Evolutionary conservation across 495 filamentous ascomycete species (phyloP).

Genomic region (Bryoglossum gracile): DNA sequence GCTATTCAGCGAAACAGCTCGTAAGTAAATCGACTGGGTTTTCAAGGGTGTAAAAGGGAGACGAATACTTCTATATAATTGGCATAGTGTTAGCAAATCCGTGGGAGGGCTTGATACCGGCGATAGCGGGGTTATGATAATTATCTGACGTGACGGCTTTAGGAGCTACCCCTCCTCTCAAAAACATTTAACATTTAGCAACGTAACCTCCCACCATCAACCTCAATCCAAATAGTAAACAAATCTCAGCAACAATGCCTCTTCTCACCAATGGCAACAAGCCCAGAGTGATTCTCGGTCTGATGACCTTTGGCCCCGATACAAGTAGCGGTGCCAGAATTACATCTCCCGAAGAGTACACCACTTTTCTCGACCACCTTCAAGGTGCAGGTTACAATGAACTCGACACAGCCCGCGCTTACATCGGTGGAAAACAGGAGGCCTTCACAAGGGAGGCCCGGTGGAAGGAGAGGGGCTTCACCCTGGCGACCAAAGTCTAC

Average conservation of each 20-base stretch:
- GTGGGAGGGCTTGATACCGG: too few relatives aligned
- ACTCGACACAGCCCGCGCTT: slow-evolving; percentile 71
- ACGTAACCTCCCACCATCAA: neutral
- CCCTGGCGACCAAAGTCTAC: slow-evolving; percentile 71
- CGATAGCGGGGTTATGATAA: neutral
- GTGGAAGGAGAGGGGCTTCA: slow-evolving; percentile 79
- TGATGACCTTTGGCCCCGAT: slow-evolving; percentile 55
- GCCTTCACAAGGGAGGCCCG: slow-evolving; percentile 66
- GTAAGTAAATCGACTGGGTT: too few relatives aligned
- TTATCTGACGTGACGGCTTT: neutral
- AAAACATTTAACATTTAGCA: neutral
- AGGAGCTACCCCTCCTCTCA: neutral
- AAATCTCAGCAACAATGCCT: too few relatives aligned
- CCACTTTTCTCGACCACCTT: slow-evolving; percentile 58
- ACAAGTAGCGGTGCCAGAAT: slow-evolving; percentile 38
- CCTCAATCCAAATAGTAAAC: too few relatives aligned
- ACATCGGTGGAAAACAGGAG: slow-evolving; percentile 71
- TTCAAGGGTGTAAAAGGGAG: too few relatives aligned
- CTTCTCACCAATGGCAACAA: slow-evolving; percentile 28
- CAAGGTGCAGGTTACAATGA: slow-evolving; percentile 70
- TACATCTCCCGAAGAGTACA: slow-evolving; percentile 59
- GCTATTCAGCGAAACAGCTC: too few relatives aligned
- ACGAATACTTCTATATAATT: too few relatives aligned
- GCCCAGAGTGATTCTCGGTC: slow-evolving; percentile 50
- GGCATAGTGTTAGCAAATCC: neutral